phyloP scores from a whole-genome alignment of 768 basidiomycete species.

The Hypholoma fasciculare region DNA sequence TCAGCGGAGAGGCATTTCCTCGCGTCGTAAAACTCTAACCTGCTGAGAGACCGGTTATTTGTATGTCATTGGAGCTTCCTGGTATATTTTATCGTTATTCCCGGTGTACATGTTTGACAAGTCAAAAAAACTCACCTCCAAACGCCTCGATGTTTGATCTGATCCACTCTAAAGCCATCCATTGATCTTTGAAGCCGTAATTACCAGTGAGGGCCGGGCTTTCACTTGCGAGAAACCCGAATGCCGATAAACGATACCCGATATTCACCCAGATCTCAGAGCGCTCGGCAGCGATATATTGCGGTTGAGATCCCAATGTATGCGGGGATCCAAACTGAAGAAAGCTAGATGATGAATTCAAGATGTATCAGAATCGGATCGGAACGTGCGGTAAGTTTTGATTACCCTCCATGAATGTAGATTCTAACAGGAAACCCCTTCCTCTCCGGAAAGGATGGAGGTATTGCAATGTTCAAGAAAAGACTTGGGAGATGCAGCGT shows the following conservation, averaged over 20 bases:
- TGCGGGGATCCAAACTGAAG: conserved; percentile 82
- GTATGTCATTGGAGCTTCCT: conserved; percentile 64
- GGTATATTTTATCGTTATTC: neutral
- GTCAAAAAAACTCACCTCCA: conserved; percentile 49
- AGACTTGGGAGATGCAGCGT: conserved; percentile 36
- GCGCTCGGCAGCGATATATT: conserved; percentile 63
- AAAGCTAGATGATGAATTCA: conserved; percentile 43
- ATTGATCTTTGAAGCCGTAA: conserved; percentile 85
- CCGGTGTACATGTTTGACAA: neutral
- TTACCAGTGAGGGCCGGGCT: conserved; percentile 65
- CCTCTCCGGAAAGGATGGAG: conserved; percentile 47
- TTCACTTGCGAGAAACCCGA: conserved; percentile 74
- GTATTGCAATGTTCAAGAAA: conserved; percentile 65
- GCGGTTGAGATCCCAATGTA: conserved; percentile 56
- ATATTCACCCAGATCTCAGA: conserved; percentile 77
- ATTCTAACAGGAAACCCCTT: conserved; percentile 63
- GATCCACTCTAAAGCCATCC: conserved; percentile 76
- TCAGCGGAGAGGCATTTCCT: neutral
- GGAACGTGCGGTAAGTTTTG: neutral
- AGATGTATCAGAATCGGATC: neutral
- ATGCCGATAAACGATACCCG: conserved; percentile 74
- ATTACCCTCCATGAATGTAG: conserved; percentile 78
- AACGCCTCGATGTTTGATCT: conserved; percentile 65
- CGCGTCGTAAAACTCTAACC: conserved; percentile 33
- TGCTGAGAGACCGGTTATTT: conserved; percentile 71